phyloP scores from a whole-genome alignment of 73 alveolate species.

The Tetrahymena malaccensis region DNA sequence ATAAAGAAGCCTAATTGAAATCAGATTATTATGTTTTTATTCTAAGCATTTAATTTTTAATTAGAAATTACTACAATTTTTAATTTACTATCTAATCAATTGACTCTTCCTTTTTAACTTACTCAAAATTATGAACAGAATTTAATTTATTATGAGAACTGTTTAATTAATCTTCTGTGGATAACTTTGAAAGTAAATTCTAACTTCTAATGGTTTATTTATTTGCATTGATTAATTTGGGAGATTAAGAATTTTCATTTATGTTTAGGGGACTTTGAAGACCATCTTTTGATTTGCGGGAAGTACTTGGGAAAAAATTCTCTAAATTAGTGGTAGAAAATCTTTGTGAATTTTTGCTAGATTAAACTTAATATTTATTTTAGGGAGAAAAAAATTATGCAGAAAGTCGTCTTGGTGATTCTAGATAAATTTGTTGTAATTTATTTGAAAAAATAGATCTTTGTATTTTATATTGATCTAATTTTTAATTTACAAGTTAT shows the following conservation, averaged over 20 bases:
- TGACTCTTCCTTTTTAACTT: background rate
- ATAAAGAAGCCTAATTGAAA: background rate
- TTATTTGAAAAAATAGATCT: background rate
- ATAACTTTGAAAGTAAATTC: background rate
- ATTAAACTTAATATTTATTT: background rate
- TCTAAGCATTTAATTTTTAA: background rate
- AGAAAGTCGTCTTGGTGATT: background rate
- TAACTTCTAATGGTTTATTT: background rate
- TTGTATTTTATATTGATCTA: background rate
- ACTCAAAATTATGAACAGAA: background rate
- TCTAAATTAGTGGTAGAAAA: background rate
- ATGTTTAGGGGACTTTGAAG: background rate
- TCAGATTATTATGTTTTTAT: background rate
- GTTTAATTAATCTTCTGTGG: background rate
- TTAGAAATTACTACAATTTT: background rate
- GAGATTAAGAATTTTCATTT: background rate
- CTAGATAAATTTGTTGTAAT: background rate
- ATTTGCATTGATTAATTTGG: background rate
- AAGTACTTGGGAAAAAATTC: background rate
- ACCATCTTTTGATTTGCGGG: background rate
- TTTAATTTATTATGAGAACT: background rate
- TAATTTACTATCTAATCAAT: background rate
- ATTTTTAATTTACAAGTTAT: background rate
- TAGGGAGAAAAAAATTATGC: background rate
- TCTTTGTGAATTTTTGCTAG: background rate